Evolutionary conservation across 495 filamentous ascomycete species (phyloP).

Genomic region (Achaetomiella virescens): DNA sequence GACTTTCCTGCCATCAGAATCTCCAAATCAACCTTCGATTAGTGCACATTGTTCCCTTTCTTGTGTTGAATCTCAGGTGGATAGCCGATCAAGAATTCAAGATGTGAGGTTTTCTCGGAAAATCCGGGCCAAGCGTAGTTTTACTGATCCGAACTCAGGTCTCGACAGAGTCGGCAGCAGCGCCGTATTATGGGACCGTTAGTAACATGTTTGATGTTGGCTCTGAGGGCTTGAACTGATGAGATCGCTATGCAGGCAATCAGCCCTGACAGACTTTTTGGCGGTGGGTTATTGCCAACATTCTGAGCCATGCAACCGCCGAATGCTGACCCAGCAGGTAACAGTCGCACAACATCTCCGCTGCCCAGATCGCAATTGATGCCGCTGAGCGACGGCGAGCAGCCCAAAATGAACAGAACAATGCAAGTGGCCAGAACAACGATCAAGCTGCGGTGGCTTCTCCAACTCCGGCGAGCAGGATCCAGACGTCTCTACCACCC

Average conservation of each 20-base stretch:
- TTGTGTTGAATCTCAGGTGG: not conserved
- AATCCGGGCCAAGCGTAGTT: not conserved
- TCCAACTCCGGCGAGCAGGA: slow-evolving; percentile 7
- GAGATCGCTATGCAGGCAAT: slow-evolving; percentile 40
- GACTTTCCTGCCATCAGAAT: not conserved
- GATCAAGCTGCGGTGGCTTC: slow-evolving; percentile 11
- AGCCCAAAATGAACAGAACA: slow-evolving; percentile 27
- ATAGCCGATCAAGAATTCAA: not conserved
- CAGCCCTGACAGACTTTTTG: slow-evolving; percentile 75
- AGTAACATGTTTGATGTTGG: slow-evolving; percentile 4
- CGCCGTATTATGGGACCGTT: slow-evolving; percentile 33
- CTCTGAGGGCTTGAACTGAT: not conserved
- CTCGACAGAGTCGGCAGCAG: slow-evolving; percentile 16
- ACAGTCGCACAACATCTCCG: slow-evolving; percentile 85
- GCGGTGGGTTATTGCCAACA: slow-evolving; percentile 46
- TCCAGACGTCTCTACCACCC: slow-evolving; percentile 6
- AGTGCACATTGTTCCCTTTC: not conserved
- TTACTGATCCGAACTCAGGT: slow-evolving; percentile 15
- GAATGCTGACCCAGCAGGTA: not conserved
- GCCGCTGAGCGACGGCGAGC: slow-evolving; percentile 47
- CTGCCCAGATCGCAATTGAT: slow-evolving; percentile 64
- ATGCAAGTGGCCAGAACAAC: not conserved
- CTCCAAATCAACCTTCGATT: no score
- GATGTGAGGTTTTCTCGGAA: slow-evolving; percentile 2
- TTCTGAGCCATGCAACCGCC: not conserved